Percentiles rank a stretch among this genome's conserved stretches.
Evolutionary conservation across 2,329 filamentous ascomycete genomes (phyloP).

Genomic region (Macroventuria anomochaeta): DNA sequence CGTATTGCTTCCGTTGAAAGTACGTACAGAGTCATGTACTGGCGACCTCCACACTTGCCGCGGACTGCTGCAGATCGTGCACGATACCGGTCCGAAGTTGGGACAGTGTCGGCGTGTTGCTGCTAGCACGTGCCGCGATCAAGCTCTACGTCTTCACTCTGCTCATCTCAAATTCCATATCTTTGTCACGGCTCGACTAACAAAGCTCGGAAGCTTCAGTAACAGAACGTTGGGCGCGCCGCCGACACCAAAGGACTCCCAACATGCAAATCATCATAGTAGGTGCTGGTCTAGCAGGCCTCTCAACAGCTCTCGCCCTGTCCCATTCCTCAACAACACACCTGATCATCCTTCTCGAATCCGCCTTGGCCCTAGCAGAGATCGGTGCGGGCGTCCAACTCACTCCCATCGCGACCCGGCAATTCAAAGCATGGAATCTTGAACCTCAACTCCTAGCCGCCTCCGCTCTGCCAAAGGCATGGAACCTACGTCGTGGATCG

Average conservation of each 20-base stretch:
- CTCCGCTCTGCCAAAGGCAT: constrained; percentile 12
- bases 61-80: neutral
- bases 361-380: constrained; percentile 6
- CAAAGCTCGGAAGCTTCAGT: neutral
- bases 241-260: neutral
- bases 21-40: too few relatives aligned
- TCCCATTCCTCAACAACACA: constrained; percentile 1
- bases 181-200: too few relatives aligned
- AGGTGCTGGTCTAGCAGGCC: constrained; percentile 13
- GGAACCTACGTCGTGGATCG: constrained; percentile 38
- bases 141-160: too few relatives aligned
- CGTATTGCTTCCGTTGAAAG: too few relatives aligned
- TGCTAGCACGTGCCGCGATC: neutral
- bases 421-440: constrained; percentile 13
- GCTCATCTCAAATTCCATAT: too few relatives aligned
- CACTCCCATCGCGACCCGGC: constrained; percentile 7
- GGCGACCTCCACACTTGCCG: neutral
- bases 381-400: constrained; percentile 15
- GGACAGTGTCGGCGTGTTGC: neutral
- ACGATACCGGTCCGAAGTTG: constrained; percentile 3
- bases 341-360: constrained; percentile 7
- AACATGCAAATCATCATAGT: constrained; percentile 10
- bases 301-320: constrained; percentile 13
- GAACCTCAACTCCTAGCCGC: constrained; percentile 7
- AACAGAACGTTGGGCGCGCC: too few relatives aligned